Conservation (phyloP, 139 green algal genomes). For the Zygnema circumcarinatum region DNA sequence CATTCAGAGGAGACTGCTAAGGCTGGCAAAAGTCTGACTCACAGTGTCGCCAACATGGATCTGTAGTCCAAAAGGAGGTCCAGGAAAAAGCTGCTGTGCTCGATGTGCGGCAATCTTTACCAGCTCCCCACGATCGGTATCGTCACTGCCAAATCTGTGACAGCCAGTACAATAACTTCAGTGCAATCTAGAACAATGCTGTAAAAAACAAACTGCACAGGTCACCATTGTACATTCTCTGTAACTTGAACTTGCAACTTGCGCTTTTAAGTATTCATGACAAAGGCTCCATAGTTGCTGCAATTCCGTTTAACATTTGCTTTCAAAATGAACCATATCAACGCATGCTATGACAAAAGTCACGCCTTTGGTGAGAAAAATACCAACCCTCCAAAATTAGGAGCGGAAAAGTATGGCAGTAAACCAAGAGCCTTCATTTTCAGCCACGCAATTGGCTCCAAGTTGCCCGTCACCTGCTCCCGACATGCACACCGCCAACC, state of each 20-base stretch:
- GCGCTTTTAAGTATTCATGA: too few species aligned
- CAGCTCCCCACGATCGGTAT: slow-evolving; percentile 87
- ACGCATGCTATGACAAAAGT: too few species aligned
- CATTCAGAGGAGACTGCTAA: background rate
- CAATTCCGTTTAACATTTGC: too few species aligned
- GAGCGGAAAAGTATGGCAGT: slow-evolving; percentile 73
- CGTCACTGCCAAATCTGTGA: slow-evolving; percentile 84
- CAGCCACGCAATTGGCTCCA: slow-evolving; percentile 86
- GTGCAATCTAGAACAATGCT: too few species aligned
- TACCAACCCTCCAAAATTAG: slow-evolving; percentile 63
- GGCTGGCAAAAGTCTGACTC: background rate
- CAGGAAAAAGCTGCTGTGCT: slow-evolving; percentile 21
- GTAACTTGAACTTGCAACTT: too few species aligned
- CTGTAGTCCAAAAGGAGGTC: background rate
- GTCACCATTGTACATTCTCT: too few species aligned
- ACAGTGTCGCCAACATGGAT: slow-evolving; percentile 54
- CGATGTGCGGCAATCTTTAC: slow-evolving; percentile 76
- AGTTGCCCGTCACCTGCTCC: slow-evolving; percentile 88
- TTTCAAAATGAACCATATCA: too few species aligned
- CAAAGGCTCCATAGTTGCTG: too few species aligned
- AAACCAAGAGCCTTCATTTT: slow-evolving; percentile 85
- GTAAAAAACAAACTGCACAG: too few species aligned
- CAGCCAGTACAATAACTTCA: background rate
- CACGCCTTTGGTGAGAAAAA: too few species aligned
- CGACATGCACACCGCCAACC: background rate